Evolutionary conservation across 345 rosid species (phyloP).

Genomic region (Litchi chinensis): DNA sequence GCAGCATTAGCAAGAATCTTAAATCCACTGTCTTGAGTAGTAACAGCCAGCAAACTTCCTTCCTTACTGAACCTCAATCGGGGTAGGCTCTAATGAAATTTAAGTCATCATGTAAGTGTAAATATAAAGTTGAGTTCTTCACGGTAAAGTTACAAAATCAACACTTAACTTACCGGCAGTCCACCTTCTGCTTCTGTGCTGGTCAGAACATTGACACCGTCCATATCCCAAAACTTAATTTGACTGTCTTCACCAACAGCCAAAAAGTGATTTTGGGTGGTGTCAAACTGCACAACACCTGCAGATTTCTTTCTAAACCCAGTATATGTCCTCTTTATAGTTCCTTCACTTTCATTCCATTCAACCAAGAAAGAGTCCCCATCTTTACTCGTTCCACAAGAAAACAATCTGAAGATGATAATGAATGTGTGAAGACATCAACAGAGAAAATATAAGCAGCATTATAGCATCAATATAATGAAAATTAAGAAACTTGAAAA

Average conservation of each 20-base stretch:
- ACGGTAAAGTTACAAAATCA: slow-evolving; percentile 11
- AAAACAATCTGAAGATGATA: slow-evolving; percentile 61
- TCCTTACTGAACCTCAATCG: slow-evolving; percentile 83
- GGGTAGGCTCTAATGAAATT: slow-evolving; percentile 61
- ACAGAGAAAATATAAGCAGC: neutral
- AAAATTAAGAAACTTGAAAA: slow-evolving; percentile 15
- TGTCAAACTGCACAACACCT: slow-evolving; percentile 81
- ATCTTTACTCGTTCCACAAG: slow-evolving; percentile 92
- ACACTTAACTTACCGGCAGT: slow-evolving; percentile 66
- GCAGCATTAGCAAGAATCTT: slow-evolving; percentile 80
- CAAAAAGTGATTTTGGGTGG: slow-evolving; percentile 82
- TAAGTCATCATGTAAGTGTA: slow-evolving; percentile 7
- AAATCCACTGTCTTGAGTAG: slow-evolving; percentile 84
- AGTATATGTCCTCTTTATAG: slow-evolving; percentile 68
- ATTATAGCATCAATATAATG: neutral
- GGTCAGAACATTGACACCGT: slow-evolving; percentile 52
- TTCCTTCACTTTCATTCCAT: slow-evolving; percentile 96
- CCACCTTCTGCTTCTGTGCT: slow-evolving; percentile 86
- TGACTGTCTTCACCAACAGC: slow-evolving; percentile 89
- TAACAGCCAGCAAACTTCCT: slow-evolving; percentile 89
- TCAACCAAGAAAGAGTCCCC: slow-evolving; percentile 85
- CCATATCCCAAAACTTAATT: slow-evolving; percentile 97
- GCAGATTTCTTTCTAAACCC: slow-evolving; percentile 68
- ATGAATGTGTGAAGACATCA: neutral
- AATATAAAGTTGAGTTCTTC: slow-evolving; percentile 8